phyloP scores from a whole-genome alignment of 2,329 filamentous ascomycete genomes.

The Diaporthe caulivora region DNA sequence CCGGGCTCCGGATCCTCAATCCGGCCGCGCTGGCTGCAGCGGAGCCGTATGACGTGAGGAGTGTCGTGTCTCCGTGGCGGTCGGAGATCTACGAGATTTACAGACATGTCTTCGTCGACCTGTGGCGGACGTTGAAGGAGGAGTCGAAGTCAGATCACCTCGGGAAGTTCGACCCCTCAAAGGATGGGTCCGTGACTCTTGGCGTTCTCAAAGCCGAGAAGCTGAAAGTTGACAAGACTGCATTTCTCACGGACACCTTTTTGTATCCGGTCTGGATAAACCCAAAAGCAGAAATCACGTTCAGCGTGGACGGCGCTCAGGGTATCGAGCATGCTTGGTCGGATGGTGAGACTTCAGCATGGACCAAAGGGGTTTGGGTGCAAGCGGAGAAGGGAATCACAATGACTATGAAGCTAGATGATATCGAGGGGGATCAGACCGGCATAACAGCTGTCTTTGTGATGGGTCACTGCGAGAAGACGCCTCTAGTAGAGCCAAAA shows the following conservation, averaged over 20 bases:
- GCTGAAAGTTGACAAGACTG: conserved; percentile 26
- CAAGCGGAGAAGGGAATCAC: conserved; percentile 28
- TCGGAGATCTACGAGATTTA: conserved; percentile 39
- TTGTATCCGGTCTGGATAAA: conserved; percentile 37
- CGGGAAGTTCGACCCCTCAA: conserved; percentile 36
- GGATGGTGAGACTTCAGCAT: conserved; percentile 31
- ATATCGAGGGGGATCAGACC: conserved; percentile 15
- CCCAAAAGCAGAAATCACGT: conserved; percentile 14
- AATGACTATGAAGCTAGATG: conserved; percentile 32
- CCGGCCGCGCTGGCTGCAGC: conserved; percentile 11
- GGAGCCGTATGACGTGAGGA: conserved; percentile 29
- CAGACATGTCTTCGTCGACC: conserved; percentile 40
- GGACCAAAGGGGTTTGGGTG: conserved; percentile 40
- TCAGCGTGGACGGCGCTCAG: conserved; percentile 10
- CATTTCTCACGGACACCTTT: conserved; percentile 38
- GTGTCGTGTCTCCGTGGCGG: conserved; percentile 37
- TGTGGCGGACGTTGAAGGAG: conserved; percentile 35
- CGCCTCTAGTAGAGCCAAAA: neutral
- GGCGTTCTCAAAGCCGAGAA: conserved; percentile 26
- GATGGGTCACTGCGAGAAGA: conserved; percentile 38
- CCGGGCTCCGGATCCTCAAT: conserved; percentile 33
- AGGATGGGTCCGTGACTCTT: conserved; percentile 34
- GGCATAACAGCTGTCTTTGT: conserved; percentile 38
- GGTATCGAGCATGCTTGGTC: conserved; percentile 25
- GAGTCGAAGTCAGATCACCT: neutral